Evolutionary conservation across 306 rosid species (phyloP).

Genomic region (Gastrolobium bilobum): DNA sequence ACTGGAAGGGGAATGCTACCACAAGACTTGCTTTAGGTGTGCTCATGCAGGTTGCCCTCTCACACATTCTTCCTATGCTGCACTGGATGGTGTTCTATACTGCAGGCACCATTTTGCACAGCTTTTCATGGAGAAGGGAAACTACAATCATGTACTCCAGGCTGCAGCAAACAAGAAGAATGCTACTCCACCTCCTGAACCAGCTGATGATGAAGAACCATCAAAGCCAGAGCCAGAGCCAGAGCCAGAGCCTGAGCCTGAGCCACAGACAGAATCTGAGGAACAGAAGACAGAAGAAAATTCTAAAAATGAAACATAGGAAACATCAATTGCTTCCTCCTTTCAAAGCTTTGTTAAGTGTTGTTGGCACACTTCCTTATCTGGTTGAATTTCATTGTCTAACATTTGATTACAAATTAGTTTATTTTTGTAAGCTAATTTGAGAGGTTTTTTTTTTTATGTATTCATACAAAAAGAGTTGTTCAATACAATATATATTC

Average conservation of each 20-base stretch:
- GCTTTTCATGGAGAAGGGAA: conserved; percentile 98
- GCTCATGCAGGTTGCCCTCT: conserved; percentile 94
- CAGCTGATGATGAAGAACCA: conserved; percentile 37
- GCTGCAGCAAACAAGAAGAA: conserved; percentile 69
- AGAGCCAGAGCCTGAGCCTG: conserved; percentile 7
- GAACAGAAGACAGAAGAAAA: conserved; percentile 1
- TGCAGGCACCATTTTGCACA: conserved; percentile 93
- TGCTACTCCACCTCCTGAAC: conserved; percentile 60
- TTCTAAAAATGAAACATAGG: conserved; percentile 27
- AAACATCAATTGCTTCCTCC: conserved; percentile 26
- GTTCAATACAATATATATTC: conserved; percentile 36
- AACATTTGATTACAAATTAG: conserved; percentile 48
- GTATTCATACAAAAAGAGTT: conserved; percentile 38
- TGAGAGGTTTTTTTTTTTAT: conserved; percentile 53
- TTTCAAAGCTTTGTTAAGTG: conserved; percentile 16
- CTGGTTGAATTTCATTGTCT: conserved; percentile 39
- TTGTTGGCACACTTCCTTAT: conserved; percentile 37
- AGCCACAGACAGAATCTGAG: conserved; percentile 9
- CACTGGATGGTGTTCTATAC: conserved; percentile 92
- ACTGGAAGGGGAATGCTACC: conserved; percentile 90
- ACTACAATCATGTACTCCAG: conserved; percentile 77
- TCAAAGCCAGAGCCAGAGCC: conserved; percentile 40
- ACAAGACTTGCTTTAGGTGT: conserved; percentile 93
- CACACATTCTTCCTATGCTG: conserved; percentile 91
- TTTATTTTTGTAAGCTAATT: conserved; percentile 47